Percentiles rank a stretch among this genome's conserved stretches.
phyloP scores from a whole-genome alignment of 164 flowering plant genomes.

The Buxus sempervirens region DNA sequence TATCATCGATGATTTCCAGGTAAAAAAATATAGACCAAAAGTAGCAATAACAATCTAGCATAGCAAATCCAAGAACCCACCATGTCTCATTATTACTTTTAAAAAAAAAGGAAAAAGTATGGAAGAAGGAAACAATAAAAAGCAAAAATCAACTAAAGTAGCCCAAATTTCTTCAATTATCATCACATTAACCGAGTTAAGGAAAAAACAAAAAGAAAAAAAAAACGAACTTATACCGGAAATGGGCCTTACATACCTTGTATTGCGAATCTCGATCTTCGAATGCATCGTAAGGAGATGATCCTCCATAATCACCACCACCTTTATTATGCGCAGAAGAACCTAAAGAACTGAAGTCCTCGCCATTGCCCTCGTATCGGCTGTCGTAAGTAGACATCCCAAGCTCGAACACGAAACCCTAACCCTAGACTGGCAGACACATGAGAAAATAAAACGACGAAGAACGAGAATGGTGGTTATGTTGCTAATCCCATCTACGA shows the following conservation, averaged over 20 bases:
- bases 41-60: no score
- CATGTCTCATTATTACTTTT: no score
- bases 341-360: not conserved
- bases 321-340: constrained; percentile 8
- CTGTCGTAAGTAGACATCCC: constrained; percentile 20
- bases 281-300: constrained; percentile 32
- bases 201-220: not conserved
- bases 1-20: no score
- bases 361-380: constrained; percentile 16
- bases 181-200: no score
- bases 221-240: not conserved
- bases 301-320: constrained; percentile 23
- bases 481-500: no score
- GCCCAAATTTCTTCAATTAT: no score
- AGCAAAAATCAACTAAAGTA: no score
- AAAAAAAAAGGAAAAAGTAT: no score
- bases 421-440: constrained; percentile 7
- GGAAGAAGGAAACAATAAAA: no score
- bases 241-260: constrained; percentile 18
- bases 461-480: no score
- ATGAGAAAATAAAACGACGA: not conserved
- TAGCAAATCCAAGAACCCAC: no score
- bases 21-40: no score
- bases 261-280: constrained; percentile 32
- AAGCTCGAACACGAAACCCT: constrained; percentile 10